These are phyloP conservation scores for Mycena chlorophos DNA, from an alignment of 768 basidiomycete genomes.

Conservation along the genomic window DNA sequence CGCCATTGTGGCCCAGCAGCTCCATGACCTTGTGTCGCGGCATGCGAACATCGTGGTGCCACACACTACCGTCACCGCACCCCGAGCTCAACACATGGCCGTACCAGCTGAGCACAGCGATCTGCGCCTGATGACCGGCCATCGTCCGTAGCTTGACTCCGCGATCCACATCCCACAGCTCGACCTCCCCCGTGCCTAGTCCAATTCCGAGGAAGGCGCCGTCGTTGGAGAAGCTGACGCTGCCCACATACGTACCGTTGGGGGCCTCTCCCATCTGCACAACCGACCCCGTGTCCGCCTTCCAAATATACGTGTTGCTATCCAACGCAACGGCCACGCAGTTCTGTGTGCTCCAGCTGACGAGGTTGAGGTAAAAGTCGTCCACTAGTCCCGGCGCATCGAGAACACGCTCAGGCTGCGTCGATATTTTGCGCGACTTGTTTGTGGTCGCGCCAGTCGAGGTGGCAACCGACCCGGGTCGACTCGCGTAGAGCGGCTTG, in stretches of 20 bases:
- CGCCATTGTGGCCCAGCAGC: conserved; percentile 84
- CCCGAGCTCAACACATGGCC: conserved; percentile 84
- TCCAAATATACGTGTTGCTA: conserved; percentile 90
- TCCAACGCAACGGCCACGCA: conserved; percentile 88
- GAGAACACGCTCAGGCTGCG: conserved; percentile 87
- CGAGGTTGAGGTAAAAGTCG: conserved; percentile 95
- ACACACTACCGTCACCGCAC: conserved; percentile 92
- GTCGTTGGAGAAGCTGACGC: conserved; percentile 78
- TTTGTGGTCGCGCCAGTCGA: conserved; percentile 64
- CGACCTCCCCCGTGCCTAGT: conserved; percentile 78
- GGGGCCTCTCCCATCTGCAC: conserved; percentile 72
- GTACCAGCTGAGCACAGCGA: conserved; percentile 86
- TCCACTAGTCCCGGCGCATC: conserved; percentile 93
- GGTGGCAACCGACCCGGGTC: conserved; percentile 60
- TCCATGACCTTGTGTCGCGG: conserved; percentile 88
- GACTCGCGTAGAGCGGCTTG: conserved; percentile 68
- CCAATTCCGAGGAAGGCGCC: conserved; percentile 84
- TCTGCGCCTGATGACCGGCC: conserved; percentile 80
- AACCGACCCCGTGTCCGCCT: conserved; percentile 87
- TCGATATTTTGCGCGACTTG: conserved; percentile 81
- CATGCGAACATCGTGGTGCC: conserved; percentile 93
- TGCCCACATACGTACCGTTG: conserved; percentile 72
- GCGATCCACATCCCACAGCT: conserved; percentile 90
- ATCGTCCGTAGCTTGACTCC: conserved; percentile 86
- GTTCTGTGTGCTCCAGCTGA: conserved; percentile 87